Percentiles rank a stretch among this genome's conserved stretches.
Evolutionary conservation across 2,329 filamentous ascomycete genomes (phyloP).

Genomic region (Colletotrichum cordylinicola): DNA sequence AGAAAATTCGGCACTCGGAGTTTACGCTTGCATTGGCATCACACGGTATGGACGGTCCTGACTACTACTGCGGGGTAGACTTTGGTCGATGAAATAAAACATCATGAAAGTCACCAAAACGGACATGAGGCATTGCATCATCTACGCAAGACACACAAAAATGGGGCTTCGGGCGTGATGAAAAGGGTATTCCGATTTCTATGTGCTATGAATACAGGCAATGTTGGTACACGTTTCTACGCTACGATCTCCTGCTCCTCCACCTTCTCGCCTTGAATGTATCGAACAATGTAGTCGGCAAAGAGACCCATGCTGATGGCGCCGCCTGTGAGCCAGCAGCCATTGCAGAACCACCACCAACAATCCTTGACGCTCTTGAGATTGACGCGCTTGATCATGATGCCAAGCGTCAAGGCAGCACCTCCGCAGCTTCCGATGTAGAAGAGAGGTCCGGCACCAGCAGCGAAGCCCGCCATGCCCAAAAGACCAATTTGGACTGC

Average conservation of each 20-base stretch:
- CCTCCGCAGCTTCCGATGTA: constrained; percentile 72
- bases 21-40: constrained; percentile 53
- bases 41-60: constrained; percentile 48
- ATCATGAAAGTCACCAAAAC: constrained; percentile 33
- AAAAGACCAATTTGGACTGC: constrained; percentile 73
- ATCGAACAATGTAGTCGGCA: constrained; percentile 63
- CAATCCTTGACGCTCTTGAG: constrained; percentile 71
- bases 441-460: constrained; percentile 72
- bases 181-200: constrained; percentile 9
- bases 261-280: constrained; percentile 36
- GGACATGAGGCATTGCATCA: constrained; percentile 10
- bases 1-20: constrained; percentile 49
- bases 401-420: constrained; percentile 62
- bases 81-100: constrained; percentile 45
- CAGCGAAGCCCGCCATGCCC: constrained; percentile 70
- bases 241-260: constrained; percentile 6
- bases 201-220: constrained; percentile 23
- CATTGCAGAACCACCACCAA: constrained; percentile 81
- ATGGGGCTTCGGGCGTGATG: constrained; percentile 8
- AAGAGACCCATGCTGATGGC: constrained; percentile 64
- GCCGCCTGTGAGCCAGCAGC: constrained; percentile 72
- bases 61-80: constrained; percentile 40
- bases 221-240: constrained; percentile 9
- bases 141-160: not conserved
- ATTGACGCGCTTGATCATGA: constrained; percentile 73